Base-by-base conservation (phyloP, 2,329 filamentous ascomycete genomes). In the Scortechinia acanthostroma region DNA sequence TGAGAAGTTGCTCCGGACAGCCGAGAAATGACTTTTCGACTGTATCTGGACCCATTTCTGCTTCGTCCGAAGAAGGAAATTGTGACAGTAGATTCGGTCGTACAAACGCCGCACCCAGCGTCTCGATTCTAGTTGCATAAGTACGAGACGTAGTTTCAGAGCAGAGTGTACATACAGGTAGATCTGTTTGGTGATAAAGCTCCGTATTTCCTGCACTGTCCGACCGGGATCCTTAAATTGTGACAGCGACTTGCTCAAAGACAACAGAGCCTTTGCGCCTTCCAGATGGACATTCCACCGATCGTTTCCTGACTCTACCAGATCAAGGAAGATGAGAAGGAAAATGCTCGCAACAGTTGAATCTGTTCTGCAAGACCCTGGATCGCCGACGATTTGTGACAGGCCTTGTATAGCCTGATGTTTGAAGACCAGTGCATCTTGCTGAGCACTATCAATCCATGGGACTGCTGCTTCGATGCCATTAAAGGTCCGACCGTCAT, bases 21-120 rank as follows among this genome's bases (percentile, higher is more conserved):
- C 60, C 60, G 13, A 63, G 57, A 35, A 63, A 62, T 1, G 60
- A 62, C 16, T 54, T 47, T 40, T 63, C 59, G 2, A 60, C 52
- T 1, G 49, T 50, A 42, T 62, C 60, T 35, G 53, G 47, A 3
- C 45, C 45, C n/a, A 50, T 48, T 3, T 44, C 23, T 3, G 45
- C 48, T 20, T 48, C 45, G 15, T 50, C 42, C 10, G 10, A 10
- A 1, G 48, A 47, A 3, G 46, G 28, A 25, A 48, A 55, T 2
- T 54, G 47, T 1, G 59, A 55, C 15, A 62, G 21, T 10, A 59
- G 30, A 10, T 52, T 54, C 0, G 59, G 59, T 3, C 59, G 58
- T 14, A 60, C 49, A 45, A 62, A 62, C 0, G 59, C 55, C 4
- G 52, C 52, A 5, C 57, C 59, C 17, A 62, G 54, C 1, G 58